Percentiles rank a stretch among this genome's conserved stretches.
Evolutionary conservation across 2,329 filamentous ascomycete species (phyloP).

Genomic region (Chrysoporthe deuterocubensis): DNA sequence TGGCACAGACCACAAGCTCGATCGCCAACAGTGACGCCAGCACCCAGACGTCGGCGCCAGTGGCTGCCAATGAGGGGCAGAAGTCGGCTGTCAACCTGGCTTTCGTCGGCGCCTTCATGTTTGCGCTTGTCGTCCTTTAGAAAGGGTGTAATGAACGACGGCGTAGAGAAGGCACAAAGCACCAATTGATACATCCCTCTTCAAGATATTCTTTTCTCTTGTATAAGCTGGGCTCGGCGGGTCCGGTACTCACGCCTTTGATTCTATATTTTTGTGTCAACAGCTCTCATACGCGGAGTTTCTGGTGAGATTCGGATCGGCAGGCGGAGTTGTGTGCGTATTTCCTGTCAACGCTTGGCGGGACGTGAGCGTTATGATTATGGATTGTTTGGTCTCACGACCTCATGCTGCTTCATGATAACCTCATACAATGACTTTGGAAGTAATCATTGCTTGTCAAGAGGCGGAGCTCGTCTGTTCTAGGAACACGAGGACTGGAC

Average conservation of each 20-base stretch:
- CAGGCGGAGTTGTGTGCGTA: not conserved
- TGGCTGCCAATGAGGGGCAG: constrained; percentile 32
- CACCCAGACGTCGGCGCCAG: constrained; percentile 25
- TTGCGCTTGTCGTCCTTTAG: constrained; percentile 21
- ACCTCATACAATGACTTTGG: not conserved
- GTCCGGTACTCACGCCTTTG: not conserved
- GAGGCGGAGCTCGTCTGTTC: not conserved
- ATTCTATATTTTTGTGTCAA: not conserved
- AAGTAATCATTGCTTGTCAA: not conserved
- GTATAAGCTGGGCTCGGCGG: not conserved
- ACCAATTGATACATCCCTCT: not conserved
- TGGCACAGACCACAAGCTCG: constrained; percentile 26
- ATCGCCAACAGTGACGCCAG: constrained; percentile 28
- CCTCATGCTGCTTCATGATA: not conserved
- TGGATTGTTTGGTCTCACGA: not conserved
- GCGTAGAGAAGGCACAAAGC: not conserved
- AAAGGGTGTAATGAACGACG: not conserved
- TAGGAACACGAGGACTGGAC: not conserved
- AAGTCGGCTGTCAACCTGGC: constrained; percentile 31
- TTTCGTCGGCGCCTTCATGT: constrained; percentile 30
- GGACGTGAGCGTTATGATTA: not conserved
- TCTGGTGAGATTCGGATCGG: not conserved
- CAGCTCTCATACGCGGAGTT: not conserved
- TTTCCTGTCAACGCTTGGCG: not conserved
- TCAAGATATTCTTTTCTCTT: not conserved